Evolutionary conservation across 2,329 filamentous ascomycete species (phyloP).

Genomic region (Anthostomella pinea): DNA sequence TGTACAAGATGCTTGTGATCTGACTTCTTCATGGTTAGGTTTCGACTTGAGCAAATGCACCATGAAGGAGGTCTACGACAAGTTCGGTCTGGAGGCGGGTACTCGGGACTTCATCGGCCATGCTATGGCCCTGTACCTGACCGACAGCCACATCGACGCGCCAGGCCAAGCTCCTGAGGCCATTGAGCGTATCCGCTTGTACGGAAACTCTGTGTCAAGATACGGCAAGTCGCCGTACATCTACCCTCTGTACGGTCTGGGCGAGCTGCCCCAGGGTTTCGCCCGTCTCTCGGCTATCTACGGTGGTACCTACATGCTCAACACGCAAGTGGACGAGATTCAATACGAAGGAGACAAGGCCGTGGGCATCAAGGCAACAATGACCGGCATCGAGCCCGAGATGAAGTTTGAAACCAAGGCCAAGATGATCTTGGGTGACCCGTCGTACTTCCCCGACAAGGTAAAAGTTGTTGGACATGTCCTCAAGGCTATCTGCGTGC

Average conservation of each 20-base stretch:
- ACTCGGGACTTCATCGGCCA: conserved; percentile 97
- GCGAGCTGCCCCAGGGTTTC: conserved; percentile 95
- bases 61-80: conserved; percentile 99
- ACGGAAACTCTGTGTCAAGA: conserved; percentile 94
- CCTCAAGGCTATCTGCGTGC: conserved; percentile 93
- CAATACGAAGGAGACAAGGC: conserved; percentile 81
- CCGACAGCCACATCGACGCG: conserved; percentile 78
- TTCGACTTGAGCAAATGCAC: conserved; percentile 75
- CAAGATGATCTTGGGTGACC: conserved; percentile 93
- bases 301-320: conserved; percentile 98
- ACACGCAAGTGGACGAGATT: conserved; percentile 89
- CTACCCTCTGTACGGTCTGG: conserved; percentile 96
- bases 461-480: conserved; percentile 84
- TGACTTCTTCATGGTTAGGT: conserved; percentile 48
- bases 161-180: conserved; percentile 76
- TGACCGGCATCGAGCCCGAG: conserved; percentile 77
- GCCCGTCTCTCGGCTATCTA: conserved; percentile 97
- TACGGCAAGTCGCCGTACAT: conserved; percentile 99
- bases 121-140: conserved; percentile 94
- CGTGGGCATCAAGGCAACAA: conserved; percentile 95
- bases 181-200: conserved; percentile 88
- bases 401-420: conserved; percentile 97
- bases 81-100: conserved; percentile 84
- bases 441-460: conserved; percentile 93
- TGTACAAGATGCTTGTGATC: background rate